phyloP scores from a whole-genome alignment of 192 early-diverging fungal genomes.

The Tieghemiomyces parasiticus region DNA sequence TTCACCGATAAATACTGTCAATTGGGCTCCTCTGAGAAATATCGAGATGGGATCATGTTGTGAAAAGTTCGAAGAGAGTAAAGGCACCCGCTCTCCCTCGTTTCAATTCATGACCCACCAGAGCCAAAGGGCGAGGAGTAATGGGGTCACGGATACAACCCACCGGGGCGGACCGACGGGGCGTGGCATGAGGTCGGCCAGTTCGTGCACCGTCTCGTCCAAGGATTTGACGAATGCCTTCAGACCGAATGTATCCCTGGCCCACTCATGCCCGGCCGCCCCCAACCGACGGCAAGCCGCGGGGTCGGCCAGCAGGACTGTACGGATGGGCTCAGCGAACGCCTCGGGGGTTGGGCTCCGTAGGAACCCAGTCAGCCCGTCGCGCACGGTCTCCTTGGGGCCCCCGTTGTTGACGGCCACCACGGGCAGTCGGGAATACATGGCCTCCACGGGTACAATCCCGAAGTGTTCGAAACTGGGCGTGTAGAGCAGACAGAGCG shows the following conservation, averaged over 20 bases:
- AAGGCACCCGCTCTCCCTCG: neutral
- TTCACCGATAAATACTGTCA: neutral
- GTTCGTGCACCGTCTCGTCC: conserved; percentile 33
- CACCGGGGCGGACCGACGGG: neutral
- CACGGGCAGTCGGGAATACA: conserved; percentile 79
- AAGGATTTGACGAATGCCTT: conserved; percentile 40
- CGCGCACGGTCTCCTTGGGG: conserved; percentile 61
- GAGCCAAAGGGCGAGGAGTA: neutral
- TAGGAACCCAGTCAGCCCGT: conserved; percentile 65
- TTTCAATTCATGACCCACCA: neutral
- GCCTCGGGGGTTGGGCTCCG: conserved; percentile 34
- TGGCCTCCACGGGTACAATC: conserved; percentile 92
- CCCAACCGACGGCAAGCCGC: conserved; percentile 35
- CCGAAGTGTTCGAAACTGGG: conserved; percentile 92
- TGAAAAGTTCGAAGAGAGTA: neutral
- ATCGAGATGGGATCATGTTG: neutral
- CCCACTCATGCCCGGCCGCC: conserved; percentile 34
- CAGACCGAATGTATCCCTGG: conserved; percentile 40
- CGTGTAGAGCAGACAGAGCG: conserved; percentile 68
- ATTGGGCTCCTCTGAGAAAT: neutral
- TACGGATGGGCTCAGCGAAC: conserved; percentile 48
- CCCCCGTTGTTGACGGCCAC: conserved; percentile 78
- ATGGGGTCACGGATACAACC: neutral
- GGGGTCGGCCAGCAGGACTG: conserved; percentile 26
- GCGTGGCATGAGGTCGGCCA: conserved; percentile 12